Evolutionary conservation across 768 basidiomycete species (phyloP).

Genomic region (Tylopilus balloui): DNA sequence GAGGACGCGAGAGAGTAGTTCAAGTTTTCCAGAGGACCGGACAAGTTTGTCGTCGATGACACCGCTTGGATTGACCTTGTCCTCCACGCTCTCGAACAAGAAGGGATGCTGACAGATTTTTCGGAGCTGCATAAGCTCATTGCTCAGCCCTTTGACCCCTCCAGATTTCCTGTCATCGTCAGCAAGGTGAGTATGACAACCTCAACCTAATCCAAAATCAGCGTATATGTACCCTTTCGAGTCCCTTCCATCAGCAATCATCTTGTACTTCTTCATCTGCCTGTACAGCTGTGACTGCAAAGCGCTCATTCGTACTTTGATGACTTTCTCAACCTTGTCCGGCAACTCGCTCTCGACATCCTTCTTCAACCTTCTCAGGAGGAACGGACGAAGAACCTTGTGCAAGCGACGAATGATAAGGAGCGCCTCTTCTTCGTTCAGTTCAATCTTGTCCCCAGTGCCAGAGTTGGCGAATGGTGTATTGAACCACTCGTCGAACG

Average conservation of each 20-base stretch:
- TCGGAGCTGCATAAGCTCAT: slow-evolving; percentile 95
- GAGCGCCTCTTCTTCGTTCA: slow-evolving; percentile 99
- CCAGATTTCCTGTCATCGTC: slow-evolving; percentile 49
- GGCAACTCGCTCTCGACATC: slow-evolving; percentile 95
- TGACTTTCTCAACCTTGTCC: slow-evolving; percentile 97
- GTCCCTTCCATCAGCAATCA: slow-evolving; percentile 83
- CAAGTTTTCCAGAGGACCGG: slow-evolving; percentile 89
- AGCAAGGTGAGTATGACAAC: slow-evolving; percentile 2
- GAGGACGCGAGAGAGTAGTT: slow-evolving; percentile 83
- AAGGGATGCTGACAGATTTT: slow-evolving; percentile 99
- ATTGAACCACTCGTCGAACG: slow-evolving; percentile 99
- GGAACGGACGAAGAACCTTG: slow-evolving; percentile 93
- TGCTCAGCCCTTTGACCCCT: slow-evolving; percentile 86
- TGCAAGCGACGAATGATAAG: slow-evolving; percentile 95
- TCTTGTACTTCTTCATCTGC: slow-evolving; percentile 98
- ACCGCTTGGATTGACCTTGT: slow-evolving; percentile 82
- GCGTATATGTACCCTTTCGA: slow-evolving; percentile 57
- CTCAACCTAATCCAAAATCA: background rate
- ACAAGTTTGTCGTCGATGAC: slow-evolving; percentile 81
- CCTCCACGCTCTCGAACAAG: slow-evolving; percentile 92
- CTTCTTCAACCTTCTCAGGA: slow-evolving; percentile 89
- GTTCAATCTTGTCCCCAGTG: slow-evolving; percentile 93
- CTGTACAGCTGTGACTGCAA: slow-evolving; percentile 90
- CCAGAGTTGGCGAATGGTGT: slow-evolving; percentile 99
- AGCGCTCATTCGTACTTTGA: slow-evolving; percentile 93